These are phyloP conservation scores for Paramecium caudatum DNA, from an alignment of 73 alveolate species.

Conservation along the genomic window DNA sequence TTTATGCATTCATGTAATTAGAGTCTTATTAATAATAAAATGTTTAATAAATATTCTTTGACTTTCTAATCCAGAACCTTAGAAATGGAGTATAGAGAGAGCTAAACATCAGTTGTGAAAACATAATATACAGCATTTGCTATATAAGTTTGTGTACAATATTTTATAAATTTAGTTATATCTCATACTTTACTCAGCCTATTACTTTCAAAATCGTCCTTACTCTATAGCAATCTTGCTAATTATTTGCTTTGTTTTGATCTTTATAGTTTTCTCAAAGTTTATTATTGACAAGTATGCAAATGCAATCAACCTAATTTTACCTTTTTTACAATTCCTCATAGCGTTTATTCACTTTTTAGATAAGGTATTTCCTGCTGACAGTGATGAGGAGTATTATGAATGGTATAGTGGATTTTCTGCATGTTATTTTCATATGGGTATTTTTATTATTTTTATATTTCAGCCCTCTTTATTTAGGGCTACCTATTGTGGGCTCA, in stretches of 20 bases:
- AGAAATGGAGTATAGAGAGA: conserved; percentile 57
- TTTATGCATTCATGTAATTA: no score
- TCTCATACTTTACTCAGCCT: neutral
- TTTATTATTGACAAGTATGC: conserved; percentile 32
- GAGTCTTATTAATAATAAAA: neutral
- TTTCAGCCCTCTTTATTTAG: neutral
- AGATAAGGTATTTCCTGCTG: neutral
- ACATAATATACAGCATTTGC: conserved; percentile 39
- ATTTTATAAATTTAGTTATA: neutral
- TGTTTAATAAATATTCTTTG: conserved; percentile 43
- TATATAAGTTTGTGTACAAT: conserved; percentile 20
- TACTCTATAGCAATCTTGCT: conserved; percentile 11
- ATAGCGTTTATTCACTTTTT: conserved; percentile 25
- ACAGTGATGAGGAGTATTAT: neutral
- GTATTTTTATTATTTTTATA: neutral
- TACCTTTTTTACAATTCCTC: conserved; percentile 27
- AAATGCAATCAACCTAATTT: neutral
- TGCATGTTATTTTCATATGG: conserved; percentile 42
- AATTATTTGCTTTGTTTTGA: neutral
- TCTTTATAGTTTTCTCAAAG: conserved; percentile 18
- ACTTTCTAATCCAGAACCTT: conserved; percentile 11
- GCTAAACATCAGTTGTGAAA: conserved; percentile 10
- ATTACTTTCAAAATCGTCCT: conserved; percentile 20
- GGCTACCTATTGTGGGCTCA: conserved; percentile 17
- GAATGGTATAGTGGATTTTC: conserved; percentile 43